Evolutionary conservation across 192 early-diverging fungal species (phyloP), one percentile per base, ranked within the genome.

Genomic region (Entomortierella parvispora): DNA sequence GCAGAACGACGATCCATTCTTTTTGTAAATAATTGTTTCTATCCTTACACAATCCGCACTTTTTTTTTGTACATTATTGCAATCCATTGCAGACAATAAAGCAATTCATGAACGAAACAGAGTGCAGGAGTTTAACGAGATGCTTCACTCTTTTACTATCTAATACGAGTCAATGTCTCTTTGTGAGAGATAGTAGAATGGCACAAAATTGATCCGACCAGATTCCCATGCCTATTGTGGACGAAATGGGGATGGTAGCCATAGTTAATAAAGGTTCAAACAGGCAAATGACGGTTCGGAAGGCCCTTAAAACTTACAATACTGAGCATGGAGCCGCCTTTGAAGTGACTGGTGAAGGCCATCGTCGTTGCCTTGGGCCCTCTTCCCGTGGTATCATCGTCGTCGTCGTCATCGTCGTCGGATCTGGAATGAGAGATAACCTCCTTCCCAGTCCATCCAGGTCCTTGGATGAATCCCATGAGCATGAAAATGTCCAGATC

Each of bases 181-280:
- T 40, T 40, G 37, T 40, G 37, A 40, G 12, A 40, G 59, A 12
- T 68, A 77, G 49, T 77, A 77, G 22, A 77, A 77, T 4, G 74
- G 74, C 6, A 68, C 26, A 63, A 77, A 77, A 23, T 61, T 77
- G 20, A 77, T 53, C 0, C 33, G 45, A 10, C 74, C 74, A 29
- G 74, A 77, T 18, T 77, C 74, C 74, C 74, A 77, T 31, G 60
- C 74, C 74, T 77, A 77, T 37, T n/a, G n/a, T n/a, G n/a, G n/a
- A n/a, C n/a, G n/a, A n/a, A n/a, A n/a, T n/a, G n/a, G n/a, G n/a
- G n/a, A n/a, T n/a, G n/a, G n/a, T n/a, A n/a, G n/a, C n/a, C n/a
- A n/a, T n/a, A n/a, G n/a, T n/a, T n/a, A n/a, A n/a, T n/a, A n/a
- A n/a, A n/a, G n/a, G n/a, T n/a, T n/a, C n/a, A 14, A 34, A 40